Evolutionary conservation across 257 asterid species (phyloP), one percentile per base, ranked within the genome.

Genomic region (Fraxinus quadrangulata): DNA sequence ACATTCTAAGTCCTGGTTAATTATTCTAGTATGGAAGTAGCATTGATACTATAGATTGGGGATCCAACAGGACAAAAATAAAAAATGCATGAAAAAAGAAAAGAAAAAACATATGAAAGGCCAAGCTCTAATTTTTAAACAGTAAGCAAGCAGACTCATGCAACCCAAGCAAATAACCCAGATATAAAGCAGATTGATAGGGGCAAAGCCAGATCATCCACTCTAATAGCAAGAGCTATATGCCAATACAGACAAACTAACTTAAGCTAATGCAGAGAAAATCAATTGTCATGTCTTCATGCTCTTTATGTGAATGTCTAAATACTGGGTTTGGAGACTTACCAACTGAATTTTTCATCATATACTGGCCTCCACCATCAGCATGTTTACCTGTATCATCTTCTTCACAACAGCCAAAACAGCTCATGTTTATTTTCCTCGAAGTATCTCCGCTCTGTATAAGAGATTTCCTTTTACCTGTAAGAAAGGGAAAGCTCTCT

Each of bases 341-440:
- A 92, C 96, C 93, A 54, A 90, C 80, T 65, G 92, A 66, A 74
- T 83, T 69, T 83, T 89, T 89, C 70, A 85, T 82, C 33, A 84
- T 49, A 70, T 83, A 71, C 39, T 80, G 87, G 77, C 86, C 92
- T 71, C 88, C 97, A 68, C 87, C 92, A 77, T 92, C 91, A 76
- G 90, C 33, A 61, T 86, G 83, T 85, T 82, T 89, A 39, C 77
- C 75, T 83, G 81, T 71, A 72, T 92, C 96, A 81, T 84, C 91
- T 31, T 90, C 92, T 67, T 78, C 88, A 70, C 93, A 92, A 78
- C 97, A 92, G 85, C 91, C 23, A 82, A 90, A 89, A 81, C 96
- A 90, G 84, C 96, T 85, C 97, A 92, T 91, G 70, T 24, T 47
- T 73, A 71, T 75, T 75, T 79, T 74, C 67, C 76, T 59, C 74